Base-by-base conservation (phyloP, 1,139 yeast species). In the Kluyveromyces marxianus region DNA sequence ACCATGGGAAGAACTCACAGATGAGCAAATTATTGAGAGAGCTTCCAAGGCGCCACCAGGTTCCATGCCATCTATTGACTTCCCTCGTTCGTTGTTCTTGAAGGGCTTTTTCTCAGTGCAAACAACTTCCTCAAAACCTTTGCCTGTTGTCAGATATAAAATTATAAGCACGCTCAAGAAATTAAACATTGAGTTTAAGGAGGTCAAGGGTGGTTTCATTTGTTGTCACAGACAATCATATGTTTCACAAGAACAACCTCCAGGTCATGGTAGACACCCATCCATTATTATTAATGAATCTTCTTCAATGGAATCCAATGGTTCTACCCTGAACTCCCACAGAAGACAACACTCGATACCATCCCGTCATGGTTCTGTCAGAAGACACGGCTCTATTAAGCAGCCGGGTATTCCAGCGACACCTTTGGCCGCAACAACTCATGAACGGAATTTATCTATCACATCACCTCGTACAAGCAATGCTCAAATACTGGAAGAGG, bases 61-160 rank as follows among this genome's bases (percentile, higher is more conserved):
- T 44, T 70, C 85, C 14, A 89, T 90, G 97, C 96, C 95, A 28
- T 88, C 96, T 0, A 89, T 90, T 62, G 96, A 89, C 61, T 87
- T 81, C 60, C 96, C 96, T 52, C 85, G 85, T 67, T 90, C 96
- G 2, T 76, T 90, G 53, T 89, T 89, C 69, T 76, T 92, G 63
- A 89, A 90, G 65, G 97, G 97, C 1, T 89, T 92, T 60, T 92
- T 92, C 69, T 83, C 94, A 52, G 97, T 90, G 39, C 97, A 89
- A 67, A 86, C 96, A 1, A 92, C 98, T 0, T 88, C 97, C 2
- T 87, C 96, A 4, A 89, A 89, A 58, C 90, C 96, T 25, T 72
- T 92, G 48, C 92, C 95, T 7, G 87, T 86, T 51, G 90, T 92
- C 48, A 79, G 97, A 49, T 80, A 85, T 58, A 90, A 86, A 60